Evolutionary conservation across 306 rosid genomes (phyloP).

Genomic region (Trifolium dubium): DNA sequence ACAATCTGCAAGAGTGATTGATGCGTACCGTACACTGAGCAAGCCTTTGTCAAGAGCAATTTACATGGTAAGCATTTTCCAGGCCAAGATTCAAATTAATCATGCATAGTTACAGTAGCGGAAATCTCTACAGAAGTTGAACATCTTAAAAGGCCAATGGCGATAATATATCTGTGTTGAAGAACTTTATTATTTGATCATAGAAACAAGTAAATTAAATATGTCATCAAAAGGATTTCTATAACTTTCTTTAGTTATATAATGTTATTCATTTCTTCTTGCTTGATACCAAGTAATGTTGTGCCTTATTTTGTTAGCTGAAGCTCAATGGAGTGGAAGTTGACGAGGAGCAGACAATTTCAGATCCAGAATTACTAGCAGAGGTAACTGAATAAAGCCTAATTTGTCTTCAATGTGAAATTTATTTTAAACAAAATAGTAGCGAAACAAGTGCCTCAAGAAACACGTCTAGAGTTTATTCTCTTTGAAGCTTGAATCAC

Average conservation of each 20-base stretch:
- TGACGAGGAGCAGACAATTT: constrained; percentile 85
- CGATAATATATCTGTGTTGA: constrained; percentile 6
- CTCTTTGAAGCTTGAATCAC: constrained; percentile 30
- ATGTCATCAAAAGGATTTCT: neutral
- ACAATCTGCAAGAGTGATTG: constrained; percentile 90
- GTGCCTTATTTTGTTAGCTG: constrained; percentile 54
- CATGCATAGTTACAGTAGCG: constrained; percentile 13
- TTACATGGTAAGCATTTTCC: constrained; percentile 68
- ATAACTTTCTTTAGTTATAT: neutral
- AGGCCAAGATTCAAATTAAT: constrained; percentile 13
- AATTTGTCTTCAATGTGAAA: constrained; percentile 9
- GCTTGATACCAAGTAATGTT: constrained; percentile 24
- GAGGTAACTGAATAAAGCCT: constrained; percentile 65
- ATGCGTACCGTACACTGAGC: constrained; percentile 81
- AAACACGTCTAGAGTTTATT: constrained; percentile 15
- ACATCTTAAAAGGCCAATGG: constrained; percentile 34
- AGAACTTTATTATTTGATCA: constrained; percentile 17
- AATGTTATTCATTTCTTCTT: constrained; percentile 26
- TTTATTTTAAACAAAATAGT: neutral
- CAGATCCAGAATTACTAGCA: constrained; percentile 67
- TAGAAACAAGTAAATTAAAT: constrained; percentile 13
- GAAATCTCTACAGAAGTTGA: constrained; percentile 12
- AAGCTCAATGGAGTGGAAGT: constrained; percentile 77
- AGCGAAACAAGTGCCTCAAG: neutral
- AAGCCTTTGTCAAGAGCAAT: constrained; percentile 81